Percentiles rank a stretch among this genome's conserved stretches.
These are phyloP conservation scores for Kodamaea leandrae DNA, from an alignment of 805 yeast genomes.

Conservation along the genomic window DNA sequence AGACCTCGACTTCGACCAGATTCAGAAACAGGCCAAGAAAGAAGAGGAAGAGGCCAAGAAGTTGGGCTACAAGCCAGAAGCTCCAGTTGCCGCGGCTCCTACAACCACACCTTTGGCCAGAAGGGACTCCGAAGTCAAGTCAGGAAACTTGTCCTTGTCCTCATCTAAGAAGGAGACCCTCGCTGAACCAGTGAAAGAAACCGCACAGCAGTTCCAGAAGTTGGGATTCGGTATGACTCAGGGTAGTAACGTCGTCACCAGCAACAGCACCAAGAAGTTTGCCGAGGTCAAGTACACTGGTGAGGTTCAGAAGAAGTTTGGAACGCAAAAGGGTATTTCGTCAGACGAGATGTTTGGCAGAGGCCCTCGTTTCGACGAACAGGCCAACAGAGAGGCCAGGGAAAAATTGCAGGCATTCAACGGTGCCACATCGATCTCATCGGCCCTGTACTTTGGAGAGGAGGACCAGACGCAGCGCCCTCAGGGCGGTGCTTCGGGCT, in stretches of 20 bases:
- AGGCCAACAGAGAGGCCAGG: slow-evolving; percentile 75
- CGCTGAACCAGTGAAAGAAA: slow-evolving; percentile 33
- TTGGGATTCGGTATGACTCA: slow-evolving; percentile 88
- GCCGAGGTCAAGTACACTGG: slow-evolving; percentile 68
- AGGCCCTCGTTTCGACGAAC: slow-evolving; percentile 71
- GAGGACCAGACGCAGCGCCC: slow-evolving; percentile 44
- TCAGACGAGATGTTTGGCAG: slow-evolving; percentile 94
- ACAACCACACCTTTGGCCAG: slow-evolving; percentile 3
- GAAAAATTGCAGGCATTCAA: slow-evolving; percentile 76
- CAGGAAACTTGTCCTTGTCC: slow-evolving; percentile 5
- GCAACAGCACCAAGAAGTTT: slow-evolving; percentile 40
- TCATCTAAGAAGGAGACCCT: slow-evolving; percentile 8
- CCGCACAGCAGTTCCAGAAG: slow-evolving; percentile 72
- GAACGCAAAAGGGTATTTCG: slow-evolving; percentile 89
- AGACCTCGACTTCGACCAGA: slow-evolving; percentile 56
- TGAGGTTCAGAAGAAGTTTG: slow-evolving; percentile 72
- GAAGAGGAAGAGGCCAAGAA: slow-evolving; percentile 70
- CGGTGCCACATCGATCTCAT: slow-evolving; percentile 89
- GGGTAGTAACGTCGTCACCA: slow-evolving; percentile 52
- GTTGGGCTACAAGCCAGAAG: slow-evolving; percentile 49
- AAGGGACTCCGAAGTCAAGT: slow-evolving; percentile 3
- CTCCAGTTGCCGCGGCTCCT: neutral
- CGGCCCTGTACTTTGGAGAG: slow-evolving; percentile 89
- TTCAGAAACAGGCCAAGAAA: slow-evolving; percentile 73
- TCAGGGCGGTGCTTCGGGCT: slow-evolving; percentile 21